These are phyloP conservation scores for Solanum lycopersicoides DNA, from an alignment of 257 asterid genomes.

Conservation along the genomic window DNA sequence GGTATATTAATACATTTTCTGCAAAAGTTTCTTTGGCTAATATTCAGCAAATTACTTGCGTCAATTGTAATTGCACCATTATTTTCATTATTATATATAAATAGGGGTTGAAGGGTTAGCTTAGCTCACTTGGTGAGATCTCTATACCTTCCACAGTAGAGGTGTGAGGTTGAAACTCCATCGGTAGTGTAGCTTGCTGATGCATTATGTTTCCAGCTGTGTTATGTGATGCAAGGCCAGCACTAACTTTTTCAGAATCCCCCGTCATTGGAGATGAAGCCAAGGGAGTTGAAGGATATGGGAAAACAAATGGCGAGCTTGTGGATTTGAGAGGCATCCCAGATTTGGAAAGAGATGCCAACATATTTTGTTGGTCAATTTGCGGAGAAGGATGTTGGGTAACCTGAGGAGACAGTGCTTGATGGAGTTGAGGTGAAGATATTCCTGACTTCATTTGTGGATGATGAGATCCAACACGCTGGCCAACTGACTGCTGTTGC, in stretches of 20 bases:
- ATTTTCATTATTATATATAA: not conserved
- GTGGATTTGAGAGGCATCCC: constrained; percentile 81
- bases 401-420: constrained; percentile 63
- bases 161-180: not conserved
- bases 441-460: constrained; percentile 54
- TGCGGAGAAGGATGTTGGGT: constrained; percentile 66
- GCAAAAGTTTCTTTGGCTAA: not conserved
- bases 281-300: constrained; percentile 84
- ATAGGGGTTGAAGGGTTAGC: not conserved
- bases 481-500: constrained; percentile 44
- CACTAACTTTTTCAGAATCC: constrained; percentile 63
- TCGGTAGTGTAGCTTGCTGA: constrained; percentile 18
- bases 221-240: constrained; percentile 45
- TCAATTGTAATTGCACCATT: not conserved
- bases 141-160: not conserved
- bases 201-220: constrained; percentile 51
- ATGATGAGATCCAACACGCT: constrained; percentile 55
- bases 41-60: not conserved
- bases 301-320: constrained; percentile 64
- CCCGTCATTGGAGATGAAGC: constrained; percentile 87
- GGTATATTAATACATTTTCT: too few species aligned
- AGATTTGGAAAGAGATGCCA: constrained; percentile 38
- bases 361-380: constrained; percentile 65
- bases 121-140: not conserved
- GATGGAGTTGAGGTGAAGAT: constrained; percentile 70